phyloP scores from a whole-genome alignment of 139 green algal genomes.

The Auxenochlorella protothecoides region DNA sequence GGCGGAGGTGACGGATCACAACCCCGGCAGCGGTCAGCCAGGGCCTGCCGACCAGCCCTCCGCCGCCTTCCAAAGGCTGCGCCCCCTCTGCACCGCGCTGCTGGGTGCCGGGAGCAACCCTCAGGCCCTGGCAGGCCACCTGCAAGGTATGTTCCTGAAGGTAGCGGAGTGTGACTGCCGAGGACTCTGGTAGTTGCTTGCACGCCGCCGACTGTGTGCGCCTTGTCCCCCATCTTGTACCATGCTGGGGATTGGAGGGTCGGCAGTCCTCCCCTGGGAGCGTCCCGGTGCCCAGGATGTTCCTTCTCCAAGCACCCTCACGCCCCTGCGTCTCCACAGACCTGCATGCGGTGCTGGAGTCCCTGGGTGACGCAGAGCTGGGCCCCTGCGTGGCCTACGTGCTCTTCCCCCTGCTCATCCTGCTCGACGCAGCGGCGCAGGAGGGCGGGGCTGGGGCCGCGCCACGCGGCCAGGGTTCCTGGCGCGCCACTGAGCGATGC shows the following conservation, averaged over 20 bases:
- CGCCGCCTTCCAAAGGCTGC: slow-evolving; percentile 16
- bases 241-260: no score
- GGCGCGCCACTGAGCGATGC: neutral
- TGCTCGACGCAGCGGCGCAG: slow-evolving; percentile 37
- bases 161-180: neutral
- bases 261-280: no score
- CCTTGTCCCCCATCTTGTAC: neutral
- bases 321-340: neutral
- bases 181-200: neutral
- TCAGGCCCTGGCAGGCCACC: slow-evolving; percentile 10
- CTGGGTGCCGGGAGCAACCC: slow-evolving; percentile 32
- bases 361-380: slow-evolving; percentile 23
- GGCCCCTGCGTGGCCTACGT: slow-evolving; percentile 53
- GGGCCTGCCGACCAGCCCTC: neutral
- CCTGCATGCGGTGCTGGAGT: slow-evolving; percentile 12
- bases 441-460: neutral
- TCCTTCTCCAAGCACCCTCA: no score
- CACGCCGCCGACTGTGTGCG: neutral
- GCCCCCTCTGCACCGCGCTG: slow-evolving; percentile 48
- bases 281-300: no score
- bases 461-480: neutral
- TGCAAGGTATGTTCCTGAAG: slow-evolving; percentile 1
- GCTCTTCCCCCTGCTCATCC: slow-evolving; percentile 52
- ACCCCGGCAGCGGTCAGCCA: no score
- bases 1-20: no score